Evolutionary conservation across 352 stramenopile genomes (phyloP), one percentile per base, ranked within the genome.

Genomic region (Pythium rishiriense): DNA sequence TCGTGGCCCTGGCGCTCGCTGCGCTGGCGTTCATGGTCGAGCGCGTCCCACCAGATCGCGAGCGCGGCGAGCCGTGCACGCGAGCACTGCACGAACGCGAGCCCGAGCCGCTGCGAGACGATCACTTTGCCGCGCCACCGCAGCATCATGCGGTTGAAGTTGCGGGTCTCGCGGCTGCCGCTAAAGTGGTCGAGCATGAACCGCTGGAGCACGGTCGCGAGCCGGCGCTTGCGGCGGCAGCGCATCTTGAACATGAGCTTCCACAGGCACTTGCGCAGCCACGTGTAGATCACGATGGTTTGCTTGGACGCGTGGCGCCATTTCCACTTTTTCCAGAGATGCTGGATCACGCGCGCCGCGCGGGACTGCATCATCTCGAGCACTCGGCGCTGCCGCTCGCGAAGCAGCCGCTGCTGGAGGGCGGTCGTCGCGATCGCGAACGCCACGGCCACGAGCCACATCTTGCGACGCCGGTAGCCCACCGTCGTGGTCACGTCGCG

Each of bases 41-140:
- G 53, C 24, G 56, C 50, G 42, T 94, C 82, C 80, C 79, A 94
- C 67, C 75, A 80, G 11, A 87, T 66, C 3, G 73, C 79, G n/a
- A 92, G 65, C 2, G 72, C 73, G 10, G 79, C 64, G 22, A 91
- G 45, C n/a, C 82, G 74, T 41, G 80, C 80, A 8, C 81, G 80
- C 10, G 73, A 78, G 54, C 82, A 91, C 21, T 64, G 10, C 10
- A 91, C 63, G 45, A 91, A 93, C 14, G 58, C 50, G 66, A 68
- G 71, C 43, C 81, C 71, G 28, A 80, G 52, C 4, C 77, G 79
- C 65, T 94, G 81, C 29, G 79, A 86, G 29, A 67, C 66, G 45
- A 94, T 90, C 46, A 94, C 81, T 55, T 91, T 91, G 59, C 53
- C 50, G 22, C 85, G 79, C 85, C 85, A 93, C 47, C 76, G 76